Evolutionary conservation across 148 eudicot genomes (phyloP).

Genomic region (Camellia japonica): DNA sequence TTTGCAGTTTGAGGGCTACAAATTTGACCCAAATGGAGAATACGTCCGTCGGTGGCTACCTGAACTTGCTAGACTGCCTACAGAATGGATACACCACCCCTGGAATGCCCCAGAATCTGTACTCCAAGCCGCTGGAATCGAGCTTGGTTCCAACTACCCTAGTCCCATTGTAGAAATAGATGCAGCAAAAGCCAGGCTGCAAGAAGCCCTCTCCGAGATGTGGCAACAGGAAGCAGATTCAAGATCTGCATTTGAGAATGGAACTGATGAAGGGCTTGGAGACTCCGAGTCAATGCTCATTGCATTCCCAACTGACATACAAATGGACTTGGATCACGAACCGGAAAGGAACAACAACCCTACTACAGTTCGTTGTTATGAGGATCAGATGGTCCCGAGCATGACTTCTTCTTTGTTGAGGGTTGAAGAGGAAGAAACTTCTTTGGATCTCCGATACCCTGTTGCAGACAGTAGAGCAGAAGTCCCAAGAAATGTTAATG

Average conservation of each 20-base stretch:
- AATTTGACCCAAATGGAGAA: slow-evolving; percentile 90
- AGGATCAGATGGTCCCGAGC: slow-evolving; percentile 98
- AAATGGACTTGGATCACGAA: slow-evolving; percentile 67
- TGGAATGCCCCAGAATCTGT: slow-evolving; percentile 93
- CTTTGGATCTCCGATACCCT: slow-evolving; percentile 49
- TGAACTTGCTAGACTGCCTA: slow-evolving; percentile 88
- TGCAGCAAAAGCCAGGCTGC: slow-evolving; percentile 71
- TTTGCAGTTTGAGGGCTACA: slow-evolving; percentile 86
- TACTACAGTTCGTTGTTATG: slow-evolving; percentile 42
- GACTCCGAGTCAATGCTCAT: slow-evolving; percentile 69
- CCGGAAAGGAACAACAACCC: slow-evolving; percentile 44
- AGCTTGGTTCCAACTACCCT: slow-evolving; percentile 92
- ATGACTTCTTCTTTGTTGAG: slow-evolving; percentile 69
- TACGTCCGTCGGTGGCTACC: slow-evolving; percentile 97
- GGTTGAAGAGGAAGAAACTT: slow-evolving; percentile 64
- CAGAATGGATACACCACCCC: slow-evolving; percentile 98
- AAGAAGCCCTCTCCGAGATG: slow-evolving; percentile 78
- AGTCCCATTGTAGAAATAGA: slow-evolving; percentile 84
- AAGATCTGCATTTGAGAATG: slow-evolving; percentile 76
- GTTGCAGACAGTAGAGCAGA: slow-evolving; percentile 64
- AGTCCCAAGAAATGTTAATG: slow-evolving; percentile 58
- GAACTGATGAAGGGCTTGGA: slow-evolving; percentile 94
- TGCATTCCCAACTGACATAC: slow-evolving; percentile 74
- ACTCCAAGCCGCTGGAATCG: slow-evolving; percentile 92
- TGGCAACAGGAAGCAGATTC: slow-evolving; percentile 84